These are phyloP conservation scores for Thraustochytrium striatum DNA, from an alignment of 352 stramenopile genomes.

Conservation along the genomic window DNA sequence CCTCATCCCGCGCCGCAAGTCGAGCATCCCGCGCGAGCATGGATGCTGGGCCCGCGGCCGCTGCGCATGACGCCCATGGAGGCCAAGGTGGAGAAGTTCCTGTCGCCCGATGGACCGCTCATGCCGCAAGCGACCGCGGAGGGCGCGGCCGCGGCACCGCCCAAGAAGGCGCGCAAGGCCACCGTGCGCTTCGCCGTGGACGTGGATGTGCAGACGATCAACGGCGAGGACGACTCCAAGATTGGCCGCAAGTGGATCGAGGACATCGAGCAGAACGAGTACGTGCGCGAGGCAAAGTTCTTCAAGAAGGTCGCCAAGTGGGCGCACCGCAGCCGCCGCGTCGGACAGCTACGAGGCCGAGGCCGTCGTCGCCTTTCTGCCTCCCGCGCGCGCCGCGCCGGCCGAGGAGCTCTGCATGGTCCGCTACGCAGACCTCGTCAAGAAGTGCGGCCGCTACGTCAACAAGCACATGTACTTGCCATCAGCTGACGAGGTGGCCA, in stretches of 20 bases:
- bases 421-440: conserved; percentile 6
- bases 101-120: too few relatives aligned
- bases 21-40: too few relatives aligned
- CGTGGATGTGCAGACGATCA: neutral
- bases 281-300: conserved; percentile 27
- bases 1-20: too few relatives aligned
- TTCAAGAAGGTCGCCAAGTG: conserved; percentile 24
- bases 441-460: conserved; percentile 16
- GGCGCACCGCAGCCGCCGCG: neutral
- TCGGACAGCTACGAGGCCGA: conserved; percentile 1
- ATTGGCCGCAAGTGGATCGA: neutral
- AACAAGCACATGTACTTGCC: conserved; percentile 18
- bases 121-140: too few relatives aligned
- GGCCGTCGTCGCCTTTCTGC: conserved; percentile 1
- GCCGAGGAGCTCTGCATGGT: neutral
- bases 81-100: too few relatives aligned
- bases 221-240: neutral
- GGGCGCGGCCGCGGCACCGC: too few relatives aligned
- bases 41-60: too few relatives aligned
- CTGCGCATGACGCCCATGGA: too few relatives aligned
- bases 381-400: neutral
- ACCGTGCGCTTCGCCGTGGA: conserved; percentile 19
- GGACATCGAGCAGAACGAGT: neutral
- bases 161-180: neutral
- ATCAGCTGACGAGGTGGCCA: conserved; percentile 16